Evolutionary conservation across 495 filamentous ascomycete genomes (phyloP).

Genomic region (Bathelium albidoporum): DNA sequence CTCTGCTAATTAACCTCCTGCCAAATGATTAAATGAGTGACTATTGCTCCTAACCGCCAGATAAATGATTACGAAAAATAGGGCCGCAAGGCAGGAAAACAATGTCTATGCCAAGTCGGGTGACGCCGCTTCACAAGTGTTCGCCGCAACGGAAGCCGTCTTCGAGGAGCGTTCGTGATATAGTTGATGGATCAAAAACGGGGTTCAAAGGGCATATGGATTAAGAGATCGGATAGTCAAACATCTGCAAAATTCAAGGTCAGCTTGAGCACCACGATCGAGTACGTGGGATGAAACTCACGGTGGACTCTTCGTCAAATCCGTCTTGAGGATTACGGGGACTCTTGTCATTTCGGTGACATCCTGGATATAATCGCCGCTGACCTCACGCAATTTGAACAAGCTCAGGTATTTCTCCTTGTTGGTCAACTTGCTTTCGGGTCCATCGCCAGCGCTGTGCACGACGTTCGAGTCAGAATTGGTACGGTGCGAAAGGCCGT

Average conservation of each 20-base stretch:
- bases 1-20: neutral
- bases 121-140: neutral
- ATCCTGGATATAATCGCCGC: constrained; percentile 94
- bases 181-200: neutral
- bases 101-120: neutral
- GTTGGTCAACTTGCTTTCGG: constrained; percentile 72
- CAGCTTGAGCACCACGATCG: constrained; percentile 10
- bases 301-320: constrained; percentile 97
- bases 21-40: neutral
- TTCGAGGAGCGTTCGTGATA: neutral
- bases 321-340: constrained; percentile 94
- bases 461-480: constrained; percentile 88
- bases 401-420: constrained; percentile 92
- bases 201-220: constrained; percentile 72
- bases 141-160: neutral
- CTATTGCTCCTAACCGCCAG: neutral
- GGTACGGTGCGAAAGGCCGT: constrained; percentile 70
- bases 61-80: neutral
- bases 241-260: constrained; percentile 49
- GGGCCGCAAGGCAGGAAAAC: neutral
- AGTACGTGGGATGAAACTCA: constrained; percentile 44
- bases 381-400: constrained; percentile 84
- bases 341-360: constrained; percentile 95
- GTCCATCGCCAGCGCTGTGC: constrained; percentile 52
- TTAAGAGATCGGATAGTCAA: constrained; percentile 95